A percentile compares a stretch with the other conserved stretches of the same genome.
These are phyloP conservation scores for Moricandia arvensis DNA, from an alignment of 345 rosid genomes.

Conservation along the genomic window DNA sequence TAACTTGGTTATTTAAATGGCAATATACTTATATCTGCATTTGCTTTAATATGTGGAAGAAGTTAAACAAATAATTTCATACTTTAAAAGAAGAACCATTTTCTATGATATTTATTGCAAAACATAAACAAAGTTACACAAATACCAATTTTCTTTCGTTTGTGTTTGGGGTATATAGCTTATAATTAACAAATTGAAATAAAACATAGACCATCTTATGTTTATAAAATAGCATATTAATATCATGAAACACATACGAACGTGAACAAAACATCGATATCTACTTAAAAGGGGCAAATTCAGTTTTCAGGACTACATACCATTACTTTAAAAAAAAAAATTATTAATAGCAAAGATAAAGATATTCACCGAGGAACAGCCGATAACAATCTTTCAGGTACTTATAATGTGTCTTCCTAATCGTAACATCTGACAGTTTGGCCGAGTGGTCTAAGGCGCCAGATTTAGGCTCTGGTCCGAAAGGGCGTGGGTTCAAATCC, in stretches of 20 bases:
- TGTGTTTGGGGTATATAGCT: not conserved
- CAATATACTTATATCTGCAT: not conserved
- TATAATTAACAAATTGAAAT: not conserved
- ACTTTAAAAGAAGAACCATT: not conserved
- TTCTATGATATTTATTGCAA: not conserved
- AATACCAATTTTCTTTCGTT: not conserved
- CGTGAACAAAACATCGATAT: not conserved
- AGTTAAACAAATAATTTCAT: too few species aligned
- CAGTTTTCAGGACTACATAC: not conserved
- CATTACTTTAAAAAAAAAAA: not conserved
- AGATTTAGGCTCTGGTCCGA: constrained; percentile 99
- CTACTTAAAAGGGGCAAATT: too few species aligned
- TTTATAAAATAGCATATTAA: not conserved
- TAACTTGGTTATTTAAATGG: not conserved
- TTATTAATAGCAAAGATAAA: not conserved
- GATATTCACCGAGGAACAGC: not conserved
- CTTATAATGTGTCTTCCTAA: too few species aligned
- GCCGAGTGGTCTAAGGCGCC: constrained; percentile 99
- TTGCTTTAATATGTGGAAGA: not conserved
- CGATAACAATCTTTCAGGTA: too few species aligned
- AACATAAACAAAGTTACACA: not conserved
- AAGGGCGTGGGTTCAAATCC: constrained; percentile 99
- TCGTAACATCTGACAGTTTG: constrained; percentile 70
- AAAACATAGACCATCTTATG: not conserved
- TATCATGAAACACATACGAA: not conserved